Evolutionary conservation across 106 monocot species (phyloP).

Genomic region (Dioscorea dumetorum): DNA sequence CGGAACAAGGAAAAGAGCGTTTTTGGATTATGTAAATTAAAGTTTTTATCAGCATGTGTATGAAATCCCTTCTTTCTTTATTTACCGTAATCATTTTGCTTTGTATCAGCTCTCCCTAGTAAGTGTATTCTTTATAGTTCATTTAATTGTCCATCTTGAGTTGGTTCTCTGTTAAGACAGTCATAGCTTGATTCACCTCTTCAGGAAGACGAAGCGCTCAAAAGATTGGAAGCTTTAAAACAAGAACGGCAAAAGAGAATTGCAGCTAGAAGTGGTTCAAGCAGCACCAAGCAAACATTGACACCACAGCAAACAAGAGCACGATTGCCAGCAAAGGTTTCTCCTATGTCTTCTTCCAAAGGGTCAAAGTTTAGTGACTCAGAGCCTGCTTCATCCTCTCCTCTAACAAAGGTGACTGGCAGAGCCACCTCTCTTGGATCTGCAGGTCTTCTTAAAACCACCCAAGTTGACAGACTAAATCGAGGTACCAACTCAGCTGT

Average conservation of each 20-base stretch:
- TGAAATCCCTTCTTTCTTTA: background rate
- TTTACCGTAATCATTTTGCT: background rate
- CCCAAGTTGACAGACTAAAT: conserved; percentile 24
- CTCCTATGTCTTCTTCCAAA: conserved; percentile 37
- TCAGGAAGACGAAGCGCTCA: conserved; percentile 74
- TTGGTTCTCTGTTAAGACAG: background rate
- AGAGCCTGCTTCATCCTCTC: conserved; percentile 45
- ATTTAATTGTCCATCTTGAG: background rate
- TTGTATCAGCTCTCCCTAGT: background rate
- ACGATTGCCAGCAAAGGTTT: conserved; percentile 25
- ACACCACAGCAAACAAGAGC: conserved; percentile 28
- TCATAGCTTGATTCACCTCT: conserved; percentile 5
- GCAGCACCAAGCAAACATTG: conserved; percentile 21
- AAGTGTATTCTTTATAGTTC: background rate
- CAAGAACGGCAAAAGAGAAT: conserved; percentile 83
- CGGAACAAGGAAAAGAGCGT: background rate
- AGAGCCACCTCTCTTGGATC: conserved; percentile 27
- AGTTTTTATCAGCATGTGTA: background rate
- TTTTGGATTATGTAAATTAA: background rate
- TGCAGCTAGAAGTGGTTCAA: conserved; percentile 59
- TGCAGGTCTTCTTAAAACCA: conserved; percentile 26
- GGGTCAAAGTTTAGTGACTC: conserved; percentile 67
- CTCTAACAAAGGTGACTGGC: conserved; percentile 27
- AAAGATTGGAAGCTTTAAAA: conserved; percentile 81
- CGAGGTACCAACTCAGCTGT: background rate